Evolutionary conservation across 441 rosid genomes (phyloP).

Genomic region (Hura crepitans): DNA sequence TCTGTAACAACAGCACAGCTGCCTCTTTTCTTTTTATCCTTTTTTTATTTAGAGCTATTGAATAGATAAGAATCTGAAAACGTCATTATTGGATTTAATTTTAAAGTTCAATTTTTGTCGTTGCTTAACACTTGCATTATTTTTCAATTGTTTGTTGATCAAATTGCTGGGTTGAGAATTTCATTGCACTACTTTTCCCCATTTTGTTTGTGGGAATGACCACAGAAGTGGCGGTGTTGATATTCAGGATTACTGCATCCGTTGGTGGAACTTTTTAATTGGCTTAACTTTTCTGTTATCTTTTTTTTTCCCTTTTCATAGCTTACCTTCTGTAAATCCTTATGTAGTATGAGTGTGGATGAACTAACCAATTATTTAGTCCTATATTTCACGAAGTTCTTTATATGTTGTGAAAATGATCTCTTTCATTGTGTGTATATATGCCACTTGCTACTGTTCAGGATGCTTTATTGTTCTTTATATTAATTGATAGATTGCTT

Average conservation of each 20-base stretch:
- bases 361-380: background rate
- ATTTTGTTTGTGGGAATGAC: background rate
- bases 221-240: background rate
- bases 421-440: background rate
- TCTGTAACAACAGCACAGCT: background rate
- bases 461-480: background rate
- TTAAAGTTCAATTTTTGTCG: background rate
- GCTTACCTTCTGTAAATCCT: background rate
- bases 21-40: background rate
- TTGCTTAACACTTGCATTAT: background rate
- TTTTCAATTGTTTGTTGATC: background rate
- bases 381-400: background rate
- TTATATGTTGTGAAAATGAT: background rate
- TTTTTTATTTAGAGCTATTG: background rate
- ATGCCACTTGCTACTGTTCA: background rate
- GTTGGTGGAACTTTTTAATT: background rate
- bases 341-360: background rate
- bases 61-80: background rate
- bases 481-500: no score
- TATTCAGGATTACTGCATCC: background rate
- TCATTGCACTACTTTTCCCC: background rate
- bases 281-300: slow-evolving; percentile 5
- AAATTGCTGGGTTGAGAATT: background rate
- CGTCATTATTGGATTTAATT: background rate
- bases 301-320: background rate